Percentiles rank a stretch among this genome's conserved stretches.
Conservation (phyloP, 495 filamentous ascomycete species). For the Tuber calosporum region DNA sequence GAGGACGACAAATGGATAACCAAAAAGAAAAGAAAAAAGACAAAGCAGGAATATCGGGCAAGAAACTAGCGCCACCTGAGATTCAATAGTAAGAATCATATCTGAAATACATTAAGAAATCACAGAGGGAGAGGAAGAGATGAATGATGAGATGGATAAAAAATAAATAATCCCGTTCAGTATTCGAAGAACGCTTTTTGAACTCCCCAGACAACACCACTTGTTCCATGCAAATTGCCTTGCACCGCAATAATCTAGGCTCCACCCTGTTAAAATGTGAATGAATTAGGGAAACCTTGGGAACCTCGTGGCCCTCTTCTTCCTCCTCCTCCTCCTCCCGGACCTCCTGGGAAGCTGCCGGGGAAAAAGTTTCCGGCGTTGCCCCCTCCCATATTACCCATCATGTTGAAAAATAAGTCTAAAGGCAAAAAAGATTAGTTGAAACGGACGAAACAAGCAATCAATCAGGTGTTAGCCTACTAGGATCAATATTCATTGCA, state of each 20-base stretch:
- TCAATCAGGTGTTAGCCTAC: slow-evolving; percentile 21
- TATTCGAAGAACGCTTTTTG: neutral
- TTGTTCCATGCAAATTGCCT: slow-evolving; percentile 3
- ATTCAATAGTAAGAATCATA: slow-evolving; percentile 3
- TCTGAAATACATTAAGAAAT: neutral
- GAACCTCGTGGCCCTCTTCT: slow-evolving; percentile 17
- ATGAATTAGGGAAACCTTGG: slow-evolving; percentile 31
- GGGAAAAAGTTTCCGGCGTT: slow-evolving; percentile 48
- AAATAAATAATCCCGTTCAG: neutral
- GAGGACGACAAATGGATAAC: neutral
- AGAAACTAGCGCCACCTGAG: neutral
- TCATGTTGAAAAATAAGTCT: slow-evolving; percentile 66
- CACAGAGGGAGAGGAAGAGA: neutral
- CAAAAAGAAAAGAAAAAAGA: neutral
- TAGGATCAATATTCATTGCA: slow-evolving; percentile 53
- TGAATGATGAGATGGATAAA: neutral
- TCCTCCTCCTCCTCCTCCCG: slow-evolving; percentile 36
- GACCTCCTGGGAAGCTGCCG: slow-evolving; percentile 35
- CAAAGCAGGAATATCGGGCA: neutral
- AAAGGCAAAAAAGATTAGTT: slow-evolving; percentile 11
- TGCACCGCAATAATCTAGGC: neutral
- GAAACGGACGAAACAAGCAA: neutral
- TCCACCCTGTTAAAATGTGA: slow-evolving; percentile 23
- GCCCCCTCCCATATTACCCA: slow-evolving; percentile 51
- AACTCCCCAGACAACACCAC: neutral